Conservation (phyloP, 352 stramenopile genomes). For the Globisporangium viniferum region DNA sequence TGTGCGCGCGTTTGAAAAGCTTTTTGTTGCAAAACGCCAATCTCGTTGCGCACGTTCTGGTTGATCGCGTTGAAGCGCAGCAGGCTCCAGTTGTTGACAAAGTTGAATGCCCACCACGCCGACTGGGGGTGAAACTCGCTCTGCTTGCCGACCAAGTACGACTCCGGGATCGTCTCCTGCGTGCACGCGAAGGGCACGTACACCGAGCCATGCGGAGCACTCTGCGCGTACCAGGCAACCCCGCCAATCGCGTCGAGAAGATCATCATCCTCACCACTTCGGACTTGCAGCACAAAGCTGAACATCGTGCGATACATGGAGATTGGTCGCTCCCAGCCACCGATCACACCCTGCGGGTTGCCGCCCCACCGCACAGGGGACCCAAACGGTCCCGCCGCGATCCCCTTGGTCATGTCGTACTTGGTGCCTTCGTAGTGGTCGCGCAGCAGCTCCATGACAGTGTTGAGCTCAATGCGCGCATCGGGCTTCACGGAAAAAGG, state of each 20-base stretch:
- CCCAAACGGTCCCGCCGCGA: constrained; percentile 89
- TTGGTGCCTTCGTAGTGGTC: constrained; percentile 90
- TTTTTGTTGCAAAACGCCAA: constrained; percentile 35
- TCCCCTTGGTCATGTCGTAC: constrained; percentile 85
- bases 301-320: constrained; percentile 89
- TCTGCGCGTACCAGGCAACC: constrained; percentile 69
- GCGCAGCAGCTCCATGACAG: constrained; percentile 83
- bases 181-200: constrained; percentile 69
- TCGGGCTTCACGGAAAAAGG: constrained; percentile 77
- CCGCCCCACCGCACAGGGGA: constrained; percentile 81
- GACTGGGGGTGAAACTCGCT: constrained; percentile 65
- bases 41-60: constrained; percentile 39
- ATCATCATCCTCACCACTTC: constrained; percentile 6
- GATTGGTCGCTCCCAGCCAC: constrained; percentile 88
- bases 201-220: constrained; percentile 64
- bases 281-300: constrained; percentile 72
- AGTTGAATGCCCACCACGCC: constrained; percentile 85
- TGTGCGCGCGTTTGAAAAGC: constrained; percentile 27
- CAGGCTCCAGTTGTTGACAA: constrained; percentile 86
- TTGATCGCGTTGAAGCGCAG: constrained; percentile 74
- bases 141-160: constrained; percentile 62
- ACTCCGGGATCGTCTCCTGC: constrained; percentile 42
- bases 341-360: constrained; percentile 41
- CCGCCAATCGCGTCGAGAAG: constrained; percentile 43
- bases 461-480: constrained; percentile 33